Base-by-base conservation (phyloP, 768 basidiomycete species). In the Macrolepiota fuliginosa region DNA sequence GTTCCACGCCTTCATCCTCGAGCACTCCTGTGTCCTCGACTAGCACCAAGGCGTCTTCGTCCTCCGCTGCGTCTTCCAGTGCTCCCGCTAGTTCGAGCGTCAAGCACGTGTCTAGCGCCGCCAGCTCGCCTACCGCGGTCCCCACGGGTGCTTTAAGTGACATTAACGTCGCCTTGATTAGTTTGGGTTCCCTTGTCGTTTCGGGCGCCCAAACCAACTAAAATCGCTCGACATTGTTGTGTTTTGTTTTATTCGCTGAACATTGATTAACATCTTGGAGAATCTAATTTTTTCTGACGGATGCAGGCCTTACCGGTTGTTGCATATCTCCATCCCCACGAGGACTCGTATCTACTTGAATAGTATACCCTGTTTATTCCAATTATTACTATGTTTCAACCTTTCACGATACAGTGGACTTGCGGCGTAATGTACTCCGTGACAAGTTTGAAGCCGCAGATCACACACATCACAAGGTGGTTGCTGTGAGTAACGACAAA, bases 141-240 rank as follows among this genome's bases (percentile, higher is more conserved):
- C 63, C 78, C 29, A 65, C 73, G 46, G 74, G 77, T 32, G 62
- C 71, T 47, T 45, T 70, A 22, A 64, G 62, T n/a, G 55, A 45
- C 25, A 58, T 81, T 13, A 73, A 75, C 52, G 50, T 70, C 35
- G 65, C 72, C 17, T 9, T 82, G 32, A 56, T 79, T 49, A 67
- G 67, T 19, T 17, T 81, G n/a, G 77, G 68, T 4, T 67, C 65
- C 12, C 40, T 76, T 25, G 67, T 69, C 49, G 63, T 70, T 19
- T 70, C 69, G 42, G 71, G 68, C 36, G 70, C 64, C 25, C 61
- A 69, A 17, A 54, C 58, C 12, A 56, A 52, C 9, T 46, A 56
- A 7, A 32, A 32, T n/a, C n/a, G n/a, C n/a, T n/a, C n/a, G n/a
- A n/a, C n/a, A n/a, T 32, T 32, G 29, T 32, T 32, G 29, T 32